Evolutionary conservation across 495 filamentous ascomycete species (phyloP), one percentile per base, ranked within the genome.

Genomic region (Penicillium daleae): DNA sequence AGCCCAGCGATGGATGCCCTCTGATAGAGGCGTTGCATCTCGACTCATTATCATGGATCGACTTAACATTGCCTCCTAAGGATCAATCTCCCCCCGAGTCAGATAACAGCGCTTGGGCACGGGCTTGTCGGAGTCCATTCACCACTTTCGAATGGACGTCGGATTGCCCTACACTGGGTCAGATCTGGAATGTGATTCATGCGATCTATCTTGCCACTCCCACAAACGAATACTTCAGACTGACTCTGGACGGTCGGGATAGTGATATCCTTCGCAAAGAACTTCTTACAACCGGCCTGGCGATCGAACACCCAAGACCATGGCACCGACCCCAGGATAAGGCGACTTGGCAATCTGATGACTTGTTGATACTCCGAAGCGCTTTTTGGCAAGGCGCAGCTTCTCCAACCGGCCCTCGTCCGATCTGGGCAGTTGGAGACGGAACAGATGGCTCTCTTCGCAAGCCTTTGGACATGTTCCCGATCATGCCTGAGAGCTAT

Each of bases 301-400:
- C 75, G 13, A 75, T 83, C 44, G 65, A 73, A 57, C 83, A 84
- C 66, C 86, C 84, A 0, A 66, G 49, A 57, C 75, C 66, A 9
- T 68, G 68, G 63, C 61, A 71, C 60, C 58, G 58, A 37, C 60
- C 63, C 68, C 61, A 69, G 22, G 44, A 37, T 60, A 62, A 69
- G 10, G 37, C 65, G 33, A 61, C 8, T 46, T 29, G 65, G 49
- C 37, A 66, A 44, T 42, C 67, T 21, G 61, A 74, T 19, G 71
- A 74, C 10, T 22, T 78, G n/a, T 39, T 78, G 40, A 54, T 78
- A 39, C 65, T 76, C 21, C 73, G 76, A 24, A 73, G 70, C 22
- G 78, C 86, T 12, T 90, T 90, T 77, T 90, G 87, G 87, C 87
- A 90, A 65, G 87, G 87, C 42, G 87, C 87, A 27, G 87, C 77